Evolutionary conservation across 2,329 filamentous ascomycete species (phyloP).

Genomic region (Colletotrichum truncatum): DNA sequence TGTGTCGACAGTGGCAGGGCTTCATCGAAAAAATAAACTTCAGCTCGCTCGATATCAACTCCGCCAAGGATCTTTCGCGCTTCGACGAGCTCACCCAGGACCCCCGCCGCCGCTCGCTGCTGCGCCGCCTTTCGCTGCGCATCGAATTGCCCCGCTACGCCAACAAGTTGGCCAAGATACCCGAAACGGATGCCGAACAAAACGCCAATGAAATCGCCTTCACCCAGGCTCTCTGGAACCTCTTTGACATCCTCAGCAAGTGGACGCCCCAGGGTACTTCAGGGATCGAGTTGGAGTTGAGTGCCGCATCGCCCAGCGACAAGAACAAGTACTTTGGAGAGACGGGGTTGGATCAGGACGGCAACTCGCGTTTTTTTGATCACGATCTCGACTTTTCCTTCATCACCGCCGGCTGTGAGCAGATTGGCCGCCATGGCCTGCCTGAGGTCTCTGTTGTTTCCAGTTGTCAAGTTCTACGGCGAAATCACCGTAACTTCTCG

Average conservation of each 20-base stretch:
- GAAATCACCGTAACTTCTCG: constrained; percentile 34
- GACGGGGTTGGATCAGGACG: constrained; percentile 34
- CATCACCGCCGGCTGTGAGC: constrained; percentile 30
- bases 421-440: constrained; percentile 32
- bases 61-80: constrained; percentile 28
- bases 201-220: constrained; percentile 37
- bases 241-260: constrained; percentile 35
- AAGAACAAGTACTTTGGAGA: constrained; percentile 33
- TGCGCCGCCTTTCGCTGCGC: constrained; percentile 34
- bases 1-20: constrained; percentile 37
- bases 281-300: constrained; percentile 36
- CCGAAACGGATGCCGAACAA: constrained; percentile 36
- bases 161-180: constrained; percentile 26
- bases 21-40: constrained; percentile 37
- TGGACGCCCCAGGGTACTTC: constrained; percentile 30
- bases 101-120: constrained; percentile 31
- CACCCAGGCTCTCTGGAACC: constrained; percentile 34
- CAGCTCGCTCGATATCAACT: constrained; percentile 31
- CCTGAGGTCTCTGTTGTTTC: constrained; percentile 33
- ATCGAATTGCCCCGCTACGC: constrained; percentile 36
- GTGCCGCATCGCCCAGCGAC: constrained; percentile 35
- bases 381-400: constrained; percentile 34
- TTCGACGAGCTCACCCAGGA: constrained; percentile 35
- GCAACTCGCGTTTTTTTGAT: constrained; percentile 36
- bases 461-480: constrained; percentile 31